A percentile compares a stretch with the other conserved stretches of the same genome.
Evolutionary conservation across 331 rosid species (phyloP).

Genomic region (Pyracantha coccinea): DNA sequence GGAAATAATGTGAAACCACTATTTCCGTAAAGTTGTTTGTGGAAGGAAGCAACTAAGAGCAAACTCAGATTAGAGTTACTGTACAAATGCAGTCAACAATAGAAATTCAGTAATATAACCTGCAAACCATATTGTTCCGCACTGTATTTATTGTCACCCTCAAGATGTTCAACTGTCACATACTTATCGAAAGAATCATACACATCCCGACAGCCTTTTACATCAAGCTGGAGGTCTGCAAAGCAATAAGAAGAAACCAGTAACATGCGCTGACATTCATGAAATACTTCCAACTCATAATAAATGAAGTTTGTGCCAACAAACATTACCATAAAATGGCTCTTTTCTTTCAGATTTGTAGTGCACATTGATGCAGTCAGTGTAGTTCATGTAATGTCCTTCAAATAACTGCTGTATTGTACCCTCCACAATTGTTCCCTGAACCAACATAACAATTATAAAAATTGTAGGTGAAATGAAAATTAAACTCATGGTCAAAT

Average conservation of each 20-base stretch:
- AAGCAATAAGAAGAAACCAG: not conserved
- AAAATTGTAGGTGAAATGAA: not conserved
- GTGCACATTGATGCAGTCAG: constrained; percentile 96
- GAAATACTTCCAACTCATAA: constrained; percentile 3
- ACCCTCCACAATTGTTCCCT: constrained; percentile 99
- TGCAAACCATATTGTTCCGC: constrained; percentile 72
- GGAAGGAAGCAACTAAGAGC: no score
- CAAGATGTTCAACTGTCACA: constrained; percentile 73
- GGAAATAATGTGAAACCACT: no score
- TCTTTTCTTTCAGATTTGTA: constrained; percentile 96
- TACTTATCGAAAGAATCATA: constrained; percentile 83
- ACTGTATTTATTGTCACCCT: constrained; percentile 80
- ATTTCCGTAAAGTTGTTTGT: no score
- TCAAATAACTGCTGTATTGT: constrained; percentile 95
- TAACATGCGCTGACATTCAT: not conserved
- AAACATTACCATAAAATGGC: constrained; percentile 78
- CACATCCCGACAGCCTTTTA: constrained; percentile 78
- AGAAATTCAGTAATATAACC: constrained; percentile 32
- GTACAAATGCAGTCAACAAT: not conserved
- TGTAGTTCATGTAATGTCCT: constrained; percentile 98
- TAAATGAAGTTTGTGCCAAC: not conserved
- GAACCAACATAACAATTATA: constrained; percentile 10
- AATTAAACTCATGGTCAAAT: constrained; percentile 1
- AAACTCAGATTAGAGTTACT: no score
- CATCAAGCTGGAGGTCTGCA: constrained; percentile 84